A percentile compares a stretch with the other conserved stretches of the same genome.
phyloP scores from a whole-genome alignment of 768 basidiomycete genomes.

The Xerocomus brunneocitrinus region DNA sequence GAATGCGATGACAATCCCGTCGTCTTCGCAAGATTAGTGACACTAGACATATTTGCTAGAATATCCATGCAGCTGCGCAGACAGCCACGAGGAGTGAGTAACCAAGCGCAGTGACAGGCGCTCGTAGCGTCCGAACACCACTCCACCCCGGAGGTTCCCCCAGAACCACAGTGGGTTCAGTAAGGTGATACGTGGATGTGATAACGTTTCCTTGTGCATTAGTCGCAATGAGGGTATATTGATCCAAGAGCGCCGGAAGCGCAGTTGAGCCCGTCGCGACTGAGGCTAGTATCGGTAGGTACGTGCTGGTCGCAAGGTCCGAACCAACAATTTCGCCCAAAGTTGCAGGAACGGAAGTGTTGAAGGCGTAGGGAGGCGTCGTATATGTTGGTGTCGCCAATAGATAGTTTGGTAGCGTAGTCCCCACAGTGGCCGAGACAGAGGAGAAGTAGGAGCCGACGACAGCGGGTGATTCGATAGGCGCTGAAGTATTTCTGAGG shows the following conservation, averaged over 20 bases:
- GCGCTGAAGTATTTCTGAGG: conserved; percentile 43
- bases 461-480: conserved; percentile 36
- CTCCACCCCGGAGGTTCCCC: conserved; percentile 64
- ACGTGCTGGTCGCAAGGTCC: conserved; percentile 70
- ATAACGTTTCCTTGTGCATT: conserved; percentile 47
- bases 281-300: conserved; percentile 51
- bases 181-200: conserved; percentile 50
- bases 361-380: conserved; percentile 63
- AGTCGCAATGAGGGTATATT: conserved; percentile 56
- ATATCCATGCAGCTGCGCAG: conserved; percentile 12
- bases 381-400: conserved; percentile 60
- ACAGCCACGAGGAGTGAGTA: conserved; percentile 9
- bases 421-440: conserved; percentile 57
- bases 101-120: conserved; percentile 10
- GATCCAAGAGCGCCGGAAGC: conserved; percentile 51
- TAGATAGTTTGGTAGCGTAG: conserved; percentile 68
- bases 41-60: conserved; percentile 5
- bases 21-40: neutral
- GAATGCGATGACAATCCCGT: neutral
- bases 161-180: conserved; percentile 46
- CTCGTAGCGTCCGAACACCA: conserved; percentile 8
- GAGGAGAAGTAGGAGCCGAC: conserved; percentile 55
- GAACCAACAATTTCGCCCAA: conserved; percentile 53
- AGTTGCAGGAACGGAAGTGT: conserved; percentile 55
- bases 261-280: conserved; percentile 44